A percentile compares a stretch with the other conserved stretches of the same genome.
phyloP scores from a whole-genome alignment of 2,329 filamentous ascomycete species.

The Neonectria hederae region DNA sequence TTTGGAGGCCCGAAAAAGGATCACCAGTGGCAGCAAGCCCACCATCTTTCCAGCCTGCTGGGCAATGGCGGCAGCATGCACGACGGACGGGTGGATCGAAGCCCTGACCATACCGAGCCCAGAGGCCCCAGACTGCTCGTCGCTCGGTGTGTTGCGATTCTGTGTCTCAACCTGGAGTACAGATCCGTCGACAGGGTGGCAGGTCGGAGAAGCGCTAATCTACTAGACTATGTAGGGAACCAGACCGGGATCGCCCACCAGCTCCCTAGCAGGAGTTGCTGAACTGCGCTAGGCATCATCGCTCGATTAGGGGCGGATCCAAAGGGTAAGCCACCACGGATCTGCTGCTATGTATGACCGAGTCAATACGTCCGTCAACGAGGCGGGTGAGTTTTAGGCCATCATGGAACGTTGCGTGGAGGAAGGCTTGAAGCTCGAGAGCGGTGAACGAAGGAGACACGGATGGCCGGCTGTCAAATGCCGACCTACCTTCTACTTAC shows the following conservation, averaged over 20 bases:
- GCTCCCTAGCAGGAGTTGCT: constrained; percentile 13
- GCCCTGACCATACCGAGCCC: constrained; percentile 25
- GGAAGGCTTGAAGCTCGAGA: constrained; percentile 13
- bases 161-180: constrained; percentile 3
- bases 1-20: constrained; percentile 9
- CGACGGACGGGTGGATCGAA: constrained; percentile 26
- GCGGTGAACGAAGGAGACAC: constrained; percentile 38
- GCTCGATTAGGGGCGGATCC: constrained; percentile 25
- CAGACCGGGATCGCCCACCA: constrained; percentile 10
- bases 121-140: not conserved
- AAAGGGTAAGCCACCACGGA: constrained; percentile 22
- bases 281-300: constrained; percentile 20
- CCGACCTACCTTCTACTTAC: not conserved
- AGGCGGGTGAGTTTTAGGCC: constrained; percentile 23
- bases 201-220: constrained; percentile 8
- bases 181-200: constrained; percentile 1
- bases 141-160: not conserved
- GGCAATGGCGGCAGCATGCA: constrained; percentile 23
- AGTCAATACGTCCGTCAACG: constrained; percentile 21
- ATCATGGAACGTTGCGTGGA: constrained; percentile 19
- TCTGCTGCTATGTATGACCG: constrained; percentile 19
- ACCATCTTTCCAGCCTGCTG: constrained; percentile 21
- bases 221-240: too few species aligned
- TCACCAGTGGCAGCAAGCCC: constrained; percentile 26
- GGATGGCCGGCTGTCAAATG: constrained; percentile 33